Conservation (phyloP, 441 rosid species). For the Adansonia grandidieri region DNA sequence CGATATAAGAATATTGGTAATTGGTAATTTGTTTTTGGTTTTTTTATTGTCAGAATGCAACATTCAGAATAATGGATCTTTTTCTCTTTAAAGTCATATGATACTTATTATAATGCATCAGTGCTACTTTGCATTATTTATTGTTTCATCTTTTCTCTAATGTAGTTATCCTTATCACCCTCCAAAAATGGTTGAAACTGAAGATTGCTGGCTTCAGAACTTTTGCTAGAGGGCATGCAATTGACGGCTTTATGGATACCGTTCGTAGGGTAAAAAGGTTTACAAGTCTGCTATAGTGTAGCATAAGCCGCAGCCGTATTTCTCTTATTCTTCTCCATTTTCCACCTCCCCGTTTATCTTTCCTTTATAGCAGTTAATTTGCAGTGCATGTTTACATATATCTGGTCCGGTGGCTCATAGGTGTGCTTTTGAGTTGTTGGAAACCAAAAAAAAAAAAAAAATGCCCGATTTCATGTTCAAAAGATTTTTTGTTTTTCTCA, state of each 20-base stretch:
- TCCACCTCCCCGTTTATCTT: neutral
- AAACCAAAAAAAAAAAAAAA: neutral
- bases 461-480: constrained; percentile 6
- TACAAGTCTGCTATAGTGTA: no score
- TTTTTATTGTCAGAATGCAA: neutral
- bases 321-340: neutral
- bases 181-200: constrained; percentile 23
- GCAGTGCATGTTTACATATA: constrained; percentile 35
- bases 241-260: neutral
- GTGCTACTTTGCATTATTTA: neutral
- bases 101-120: neutral
- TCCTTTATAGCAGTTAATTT: constrained; percentile 17
- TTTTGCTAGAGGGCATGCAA: constrained; percentile 9
- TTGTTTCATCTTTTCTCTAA: neutral
- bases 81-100: neutral
- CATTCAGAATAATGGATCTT: neutral
- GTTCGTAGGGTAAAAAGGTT: constrained; percentile 18
- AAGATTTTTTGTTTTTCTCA: neutral
- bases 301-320: neutral
- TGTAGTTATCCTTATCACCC: constrained; percentile 20
- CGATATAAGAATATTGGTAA: neutral
- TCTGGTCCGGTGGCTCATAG: constrained; percentile 27
- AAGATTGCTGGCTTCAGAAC: constrained; percentile 14
- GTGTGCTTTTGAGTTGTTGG: constrained; percentile 26
- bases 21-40: neutral